phyloP scores from a whole-genome alignment of 2,329 filamentous ascomycete species.

The Hypoxylon sp. region DNA sequence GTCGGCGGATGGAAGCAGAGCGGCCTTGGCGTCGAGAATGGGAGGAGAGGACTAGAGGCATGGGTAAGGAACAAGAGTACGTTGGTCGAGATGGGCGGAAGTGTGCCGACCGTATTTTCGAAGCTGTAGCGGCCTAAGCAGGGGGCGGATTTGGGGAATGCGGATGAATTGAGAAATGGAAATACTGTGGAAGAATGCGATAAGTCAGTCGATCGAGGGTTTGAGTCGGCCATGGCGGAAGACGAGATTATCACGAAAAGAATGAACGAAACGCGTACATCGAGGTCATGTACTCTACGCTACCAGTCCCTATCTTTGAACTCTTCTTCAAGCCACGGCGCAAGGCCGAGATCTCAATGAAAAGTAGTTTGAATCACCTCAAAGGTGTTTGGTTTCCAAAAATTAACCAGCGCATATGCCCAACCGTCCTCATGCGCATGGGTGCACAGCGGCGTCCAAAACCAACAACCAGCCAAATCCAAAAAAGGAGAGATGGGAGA shows the following conservation, averaged over 20 bases:
- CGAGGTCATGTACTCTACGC: background rate
- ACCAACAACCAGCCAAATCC: background rate
- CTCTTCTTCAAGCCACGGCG: background rate
- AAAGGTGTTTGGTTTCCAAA: slow-evolving; percentile 12
- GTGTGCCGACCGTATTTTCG: slow-evolving; percentile 78
- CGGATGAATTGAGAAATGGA: slow-evolving; percentile 7
- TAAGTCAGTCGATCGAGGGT: background rate
- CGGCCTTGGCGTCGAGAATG: slow-evolving; percentile 89
- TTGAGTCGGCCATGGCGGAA: background rate
- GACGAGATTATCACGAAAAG: background rate
- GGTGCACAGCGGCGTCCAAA: background rate
- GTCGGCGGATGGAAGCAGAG: slow-evolving; percentile 94
- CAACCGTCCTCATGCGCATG: slow-evolving; percentile 5
- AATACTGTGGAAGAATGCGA: background rate
- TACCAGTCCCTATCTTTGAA: background rate
- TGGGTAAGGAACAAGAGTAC: slow-evolving; percentile 93
- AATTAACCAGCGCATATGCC: slow-evolving; percentile 10
- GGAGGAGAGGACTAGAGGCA: slow-evolving; percentile 79
- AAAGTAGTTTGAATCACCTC: slow-evolving; percentile 10
- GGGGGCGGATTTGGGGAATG: background rate
- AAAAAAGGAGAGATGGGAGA: background rate
- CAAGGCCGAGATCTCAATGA: background rate
- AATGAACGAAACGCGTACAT: background rate
- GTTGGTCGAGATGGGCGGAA: slow-evolving; percentile 82
- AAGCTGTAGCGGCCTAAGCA: slow-evolving; percentile 65